These are phyloP conservation scores for Neonectria faginata DNA, from an alignment of 2,329 filamentous ascomycete species.

Conservation along the genomic window DNA sequence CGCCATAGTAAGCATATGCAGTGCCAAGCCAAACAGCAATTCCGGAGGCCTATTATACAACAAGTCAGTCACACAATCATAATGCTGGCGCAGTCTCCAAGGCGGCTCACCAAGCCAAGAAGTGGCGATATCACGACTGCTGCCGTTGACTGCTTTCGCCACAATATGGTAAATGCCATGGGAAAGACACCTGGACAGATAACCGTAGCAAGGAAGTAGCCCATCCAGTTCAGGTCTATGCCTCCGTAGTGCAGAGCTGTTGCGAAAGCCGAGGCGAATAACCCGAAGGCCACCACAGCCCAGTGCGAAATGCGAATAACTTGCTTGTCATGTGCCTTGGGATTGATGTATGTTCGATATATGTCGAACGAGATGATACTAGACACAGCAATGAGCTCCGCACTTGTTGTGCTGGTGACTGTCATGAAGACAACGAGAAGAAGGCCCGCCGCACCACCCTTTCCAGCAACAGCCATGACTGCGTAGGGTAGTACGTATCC, in stretches of 20 bases:
- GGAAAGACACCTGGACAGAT: slow-evolving; percentile 26
- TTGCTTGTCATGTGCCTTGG: slow-evolving; percentile 74
- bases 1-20: slow-evolving; percentile 23
- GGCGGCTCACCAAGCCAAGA: slow-evolving; percentile 16
- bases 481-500: slow-evolving; percentile 84
- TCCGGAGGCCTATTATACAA: slow-evolving; percentile 4
- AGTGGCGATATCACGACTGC: slow-evolving; percentile 23
- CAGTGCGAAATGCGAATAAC: slow-evolving; percentile 53
- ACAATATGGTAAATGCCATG: slow-evolving; percentile 24
- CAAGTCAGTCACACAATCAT: background rate
- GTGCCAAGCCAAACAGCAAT: slow-evolving; percentile 23
- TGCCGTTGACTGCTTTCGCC: slow-evolving; percentile 24
- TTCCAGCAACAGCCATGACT: slow-evolving; percentile 80
- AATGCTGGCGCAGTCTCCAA: background rate
- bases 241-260: slow-evolving; percentile 24
- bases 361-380: slow-evolving; percentile 86
- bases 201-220: slow-evolving; percentile 22
- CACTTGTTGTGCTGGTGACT: slow-evolving; percentile 77
- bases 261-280: slow-evolving; percentile 23
- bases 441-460: slow-evolving; percentile 79
- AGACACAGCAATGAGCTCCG: slow-evolving; percentile 78
- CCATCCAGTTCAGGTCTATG: slow-evolving; percentile 27
- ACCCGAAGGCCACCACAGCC: slow-evolving; percentile 21
- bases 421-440: slow-evolving; percentile 88
- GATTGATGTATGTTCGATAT: slow-evolving; percentile 86